Percentiles rank a stretch among this genome's conserved stretches.
Conservation (phyloP, 1,139 yeast species). For the Kodamaea alishanica region DNA sequence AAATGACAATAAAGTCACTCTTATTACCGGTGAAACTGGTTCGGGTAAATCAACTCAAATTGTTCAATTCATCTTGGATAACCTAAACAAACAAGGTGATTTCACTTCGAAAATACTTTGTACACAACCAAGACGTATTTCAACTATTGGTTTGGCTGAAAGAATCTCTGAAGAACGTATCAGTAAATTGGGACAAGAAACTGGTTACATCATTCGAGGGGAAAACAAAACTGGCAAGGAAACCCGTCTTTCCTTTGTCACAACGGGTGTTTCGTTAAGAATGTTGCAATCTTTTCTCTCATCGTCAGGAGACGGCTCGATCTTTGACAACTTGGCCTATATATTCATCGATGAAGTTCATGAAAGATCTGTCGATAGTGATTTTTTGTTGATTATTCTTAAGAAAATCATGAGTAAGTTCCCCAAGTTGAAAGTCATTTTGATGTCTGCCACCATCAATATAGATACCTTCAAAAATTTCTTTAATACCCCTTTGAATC, state of each 20-base stretch:
- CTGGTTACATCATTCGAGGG: slow-evolving; percentile 89
- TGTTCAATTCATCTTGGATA: slow-evolving; percentile 82
- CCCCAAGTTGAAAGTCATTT: slow-evolving; percentile 60
- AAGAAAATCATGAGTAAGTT: slow-evolving; percentile 50
- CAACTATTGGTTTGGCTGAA: slow-evolving; percentile 92
- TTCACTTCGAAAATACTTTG: slow-evolving; percentile 65
- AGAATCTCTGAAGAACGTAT: slow-evolving; percentile 84
- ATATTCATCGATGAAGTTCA: slow-evolving; percentile 93
- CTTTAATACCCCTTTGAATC: slow-evolving; percentile 48
- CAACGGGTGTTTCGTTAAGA: slow-evolving; percentile 87
- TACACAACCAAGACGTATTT: slow-evolving; percentile 94
- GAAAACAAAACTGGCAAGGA: slow-evolving; percentile 61
- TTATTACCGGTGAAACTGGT: slow-evolving; percentile 96
- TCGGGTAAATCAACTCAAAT: slow-evolving; percentile 51
- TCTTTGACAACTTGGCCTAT: slow-evolving; percentile 59
- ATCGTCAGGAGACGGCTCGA: slow-evolving; percentile 18
- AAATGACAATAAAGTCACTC: slow-evolving; percentile 56
- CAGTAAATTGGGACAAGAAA: slow-evolving; percentile 65
- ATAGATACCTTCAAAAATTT: slow-evolving; percentile 63
- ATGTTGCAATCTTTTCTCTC: slow-evolving; percentile 60
- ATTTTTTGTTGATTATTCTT: slow-evolving; percentile 73
- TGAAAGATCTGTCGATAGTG: slow-evolving; percentile 90
- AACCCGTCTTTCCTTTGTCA: slow-evolving; percentile 79
- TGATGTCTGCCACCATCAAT: slow-evolving; percentile 95
- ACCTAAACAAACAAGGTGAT: slow-evolving; percentile 44